These are phyloP conservation scores for Saccharomycopsis lassenensis DNA, from an alignment of 805 yeast genomes.

Conservation along the genomic window DNA sequence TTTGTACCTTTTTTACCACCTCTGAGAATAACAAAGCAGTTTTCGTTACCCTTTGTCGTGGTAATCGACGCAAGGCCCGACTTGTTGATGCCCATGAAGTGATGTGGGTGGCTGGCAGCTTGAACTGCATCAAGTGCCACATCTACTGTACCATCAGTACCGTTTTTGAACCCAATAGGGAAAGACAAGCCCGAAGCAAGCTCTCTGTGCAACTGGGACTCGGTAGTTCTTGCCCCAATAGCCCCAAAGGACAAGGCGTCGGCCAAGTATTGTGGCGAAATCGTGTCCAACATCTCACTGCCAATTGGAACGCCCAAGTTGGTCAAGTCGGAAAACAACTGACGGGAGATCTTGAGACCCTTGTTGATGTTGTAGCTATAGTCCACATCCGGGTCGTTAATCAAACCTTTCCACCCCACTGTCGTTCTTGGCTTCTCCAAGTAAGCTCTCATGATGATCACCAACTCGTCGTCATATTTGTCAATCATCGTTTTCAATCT, in stretches of 20 bases:
- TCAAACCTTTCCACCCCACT: slow-evolving; percentile 98
- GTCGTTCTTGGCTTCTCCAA: slow-evolving; percentile 97
- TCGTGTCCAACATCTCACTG: slow-evolving; percentile 95
- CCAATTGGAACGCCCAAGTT: slow-evolving; percentile 76
- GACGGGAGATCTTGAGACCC: slow-evolving; percentile 83
- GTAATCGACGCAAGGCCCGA: slow-evolving; percentile 95
- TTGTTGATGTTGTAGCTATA: slow-evolving; percentile 88
- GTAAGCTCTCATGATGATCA: slow-evolving; percentile 94
- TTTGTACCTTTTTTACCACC: slow-evolving; percentile 95
- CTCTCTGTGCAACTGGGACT: slow-evolving; percentile 95
- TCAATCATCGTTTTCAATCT: slow-evolving; percentile 49
- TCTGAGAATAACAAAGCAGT: slow-evolving; percentile 83
- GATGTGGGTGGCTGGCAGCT: slow-evolving; percentile 89
- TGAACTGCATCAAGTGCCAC: slow-evolving; percentile 92
- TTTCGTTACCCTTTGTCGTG: slow-evolving; percentile 87
- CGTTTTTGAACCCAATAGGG: slow-evolving; percentile 98
- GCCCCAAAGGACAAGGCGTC: slow-evolving; percentile 96
- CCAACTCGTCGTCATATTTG: slow-evolving; percentile 60
- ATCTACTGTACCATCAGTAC: slow-evolving; percentile 91
- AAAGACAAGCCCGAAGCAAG: slow-evolving; percentile 92
- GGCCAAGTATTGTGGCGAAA: slow-evolving; percentile 89
- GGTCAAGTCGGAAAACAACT: slow-evolving; percentile 75
- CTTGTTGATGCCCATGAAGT: slow-evolving; percentile 88
- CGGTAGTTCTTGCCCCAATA: slow-evolving; percentile 98
- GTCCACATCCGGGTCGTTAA: slow-evolving; percentile 94